Evolutionary conservation across 1,284 basidiomycete genomes (phyloP), one percentile per base, ranked within the genome.

Genomic region (Termitomyces sp.): DNA sequence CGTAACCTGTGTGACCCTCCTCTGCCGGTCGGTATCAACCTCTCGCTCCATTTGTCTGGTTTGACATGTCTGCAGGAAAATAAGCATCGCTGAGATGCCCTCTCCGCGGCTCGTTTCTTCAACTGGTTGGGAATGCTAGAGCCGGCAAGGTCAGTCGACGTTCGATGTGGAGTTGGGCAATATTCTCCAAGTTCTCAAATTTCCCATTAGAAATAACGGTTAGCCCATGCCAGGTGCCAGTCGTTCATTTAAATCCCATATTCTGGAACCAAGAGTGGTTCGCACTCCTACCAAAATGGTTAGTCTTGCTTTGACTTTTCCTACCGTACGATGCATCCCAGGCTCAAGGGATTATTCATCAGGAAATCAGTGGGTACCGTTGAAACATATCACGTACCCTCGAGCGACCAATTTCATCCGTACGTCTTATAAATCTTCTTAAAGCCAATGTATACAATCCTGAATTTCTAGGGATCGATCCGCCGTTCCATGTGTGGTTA

Each of bases 311-410:
- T 28, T 28, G 15, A 15, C 24, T 28, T 26, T 28, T 5, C 1
- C 4, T 24, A 24, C 12, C 5, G 15, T 26, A 15, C 15, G 1
- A 43, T 43, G 15, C n/a, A 7, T 7, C n/a, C n/a, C 24, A 50
- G 36, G 38, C 26, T 50, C 48, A 19, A 50, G 9, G 9, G 24
- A 50, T 50, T 28, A 13, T 50, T 28, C 48, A 36, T 26, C n/a
- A 39, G 48, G 48, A 40, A 50, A 40, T 38, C 48, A 40, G 21
- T 50, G 48, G 50, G 41, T 50, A 40, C 48, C 48, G 1, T 50
- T 41, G n/a, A 40, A 50, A 17, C 38, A 50, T 9, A 50, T 53
- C 45, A 46, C 44, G 19, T 45, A 53, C 39, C 34, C 52, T 43
- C 52, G 39, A 54, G 41, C 34, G 15, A 42, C 28, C 28, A 13